Evolutionary conservation across 192 early-diverging fungal genomes (phyloP), one percentile per base, ranked within the genome.

Genomic region (Diversispora epigaea): DNA sequence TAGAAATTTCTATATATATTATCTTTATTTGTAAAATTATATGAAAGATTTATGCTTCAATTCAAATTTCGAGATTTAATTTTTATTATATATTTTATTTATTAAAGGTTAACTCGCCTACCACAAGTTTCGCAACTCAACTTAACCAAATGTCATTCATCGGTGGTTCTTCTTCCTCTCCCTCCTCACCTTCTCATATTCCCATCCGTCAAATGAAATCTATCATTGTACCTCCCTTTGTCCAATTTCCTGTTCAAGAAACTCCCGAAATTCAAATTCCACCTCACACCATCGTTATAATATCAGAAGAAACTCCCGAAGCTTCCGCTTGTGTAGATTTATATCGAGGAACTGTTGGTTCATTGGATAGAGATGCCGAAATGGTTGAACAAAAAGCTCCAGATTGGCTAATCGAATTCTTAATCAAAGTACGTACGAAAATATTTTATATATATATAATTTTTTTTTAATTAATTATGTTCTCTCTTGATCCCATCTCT

Each of bases 341-440:
- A 46, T 94, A 91, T 74, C 85, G 90, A 32, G 89, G 91, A 44
- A 89, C 86, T 19, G 82, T 92, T 0, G 88, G 80, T 0, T 78
- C 86, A 0, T 47, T 84, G 56, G 89, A 66, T 3, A 71, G 79
- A 8, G 86, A 87, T 55, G 79, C 78, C 46, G 78, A 80, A 12
- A 61, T 78, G 7, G 75, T 98, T 66, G 86, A 93, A 46, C 82
- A 91, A 66, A 84, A 86, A 12, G 86, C 95, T 46, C 97, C 96
- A 0, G 76, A 83, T 21, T 99, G 97, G 97, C 78, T 98, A 43
- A 79, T 89, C 1, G 92, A 94, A n/a, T 90, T 91, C 68, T 76
- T 98, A 44, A 84, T 96, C 22, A 83, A 84, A 50, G 83, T 82
- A 77, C 40, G 81, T 86, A 40, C 78, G 6, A 4, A 56, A 52